Base-by-base conservation (phyloP, 1,284 basidiomycete species). In the Leccinum subrobustum region DNA sequence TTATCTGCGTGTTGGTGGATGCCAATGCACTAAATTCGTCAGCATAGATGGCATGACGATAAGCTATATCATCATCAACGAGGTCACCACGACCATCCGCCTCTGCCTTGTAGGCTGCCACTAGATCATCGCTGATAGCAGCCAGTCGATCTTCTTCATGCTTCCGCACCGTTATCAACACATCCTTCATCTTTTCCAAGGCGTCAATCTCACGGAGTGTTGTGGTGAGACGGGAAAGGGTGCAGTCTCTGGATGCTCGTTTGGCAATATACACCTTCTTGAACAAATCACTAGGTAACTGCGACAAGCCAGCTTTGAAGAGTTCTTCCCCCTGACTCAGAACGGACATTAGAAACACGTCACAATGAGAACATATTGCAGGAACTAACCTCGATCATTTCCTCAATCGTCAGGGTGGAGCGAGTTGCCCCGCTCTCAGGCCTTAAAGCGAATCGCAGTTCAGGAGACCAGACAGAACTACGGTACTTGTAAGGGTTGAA, bases 31-130 rank as follows among this genome's bases (percentile, higher is more conserved):
- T 8, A 2, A 58, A 58, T 47, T 58, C 29, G 2, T 55, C 52
- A 8, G 57, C 25, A 12, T 58, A 55, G 11, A 58, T 18, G 16
- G 37, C 57, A 56, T 58, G 57, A 16, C 39, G n/a, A 23, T 56
- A 58, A 3, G 57, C 57, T 39, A 58, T 44, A n/a, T 58, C 57
- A 31, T 39, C 37, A n/a, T 39, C 37, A 44, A 39, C 11, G 12
- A 16, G 4, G 11, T n/a, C 37, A n/a, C 12, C 33, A 44, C 7
- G 33, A 11, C 6, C 14, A 14, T 29, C n/a, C 39, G 57, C 37
- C 14, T 39, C 57, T n/a, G 1, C 11, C 37, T 33, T 55, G 27
- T 20, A 58, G 35, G 44, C 18, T 9, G 29, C 8, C 23, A 23
- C 23, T 4, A 58, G 37, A 5, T 42, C 50, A 1, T n/a, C 5